Conservation (phyloP, 139 green algal species). For the Coelastrella sp. region DNA sequence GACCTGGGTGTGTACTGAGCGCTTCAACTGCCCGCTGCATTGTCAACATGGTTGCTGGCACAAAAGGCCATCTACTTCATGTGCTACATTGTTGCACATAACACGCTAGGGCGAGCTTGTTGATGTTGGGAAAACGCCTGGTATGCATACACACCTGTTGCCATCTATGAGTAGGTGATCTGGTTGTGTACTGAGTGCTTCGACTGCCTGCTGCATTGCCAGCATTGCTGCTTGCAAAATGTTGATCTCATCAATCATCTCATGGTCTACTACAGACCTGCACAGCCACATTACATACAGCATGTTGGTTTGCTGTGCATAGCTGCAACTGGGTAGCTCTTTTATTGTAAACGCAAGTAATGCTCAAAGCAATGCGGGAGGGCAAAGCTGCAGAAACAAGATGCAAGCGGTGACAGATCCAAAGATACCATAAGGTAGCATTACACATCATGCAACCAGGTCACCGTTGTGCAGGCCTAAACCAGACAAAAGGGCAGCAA, state of each 20-base stretch:
- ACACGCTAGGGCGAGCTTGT: no score
- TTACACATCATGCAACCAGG: neutral
- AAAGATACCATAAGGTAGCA: neutral
- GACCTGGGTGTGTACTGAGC: conserved; percentile 65
- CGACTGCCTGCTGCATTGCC: conserved; percentile 79
- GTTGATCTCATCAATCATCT: conserved; percentile 92
- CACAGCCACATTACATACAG: neutral
- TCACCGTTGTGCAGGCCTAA: no score
- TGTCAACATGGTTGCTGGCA: conserved; percentile 83
- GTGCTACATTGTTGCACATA: no score
- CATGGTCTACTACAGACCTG: conserved; percentile 78
- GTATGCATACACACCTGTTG: conserved; percentile 62
- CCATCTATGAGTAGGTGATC: conserved; percentile 87
- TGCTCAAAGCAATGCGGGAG: no score
- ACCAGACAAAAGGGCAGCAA: neutral
- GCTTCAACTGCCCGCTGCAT: conserved; percentile 73
- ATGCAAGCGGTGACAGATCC: no score
- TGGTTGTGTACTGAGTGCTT: conserved; percentile 47
- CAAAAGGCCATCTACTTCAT: neutral
- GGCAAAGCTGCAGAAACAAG: no score
- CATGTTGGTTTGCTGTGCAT: no score
- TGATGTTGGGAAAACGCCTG: neutral
- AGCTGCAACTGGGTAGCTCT: no score
- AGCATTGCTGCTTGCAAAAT: conserved; percentile 88
- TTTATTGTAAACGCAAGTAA: no score